These are phyloP conservation scores for Aegilops bicornis DNA, from an alignment of 176 grass and related monocot genomes.

Conservation along the genomic window DNA sequence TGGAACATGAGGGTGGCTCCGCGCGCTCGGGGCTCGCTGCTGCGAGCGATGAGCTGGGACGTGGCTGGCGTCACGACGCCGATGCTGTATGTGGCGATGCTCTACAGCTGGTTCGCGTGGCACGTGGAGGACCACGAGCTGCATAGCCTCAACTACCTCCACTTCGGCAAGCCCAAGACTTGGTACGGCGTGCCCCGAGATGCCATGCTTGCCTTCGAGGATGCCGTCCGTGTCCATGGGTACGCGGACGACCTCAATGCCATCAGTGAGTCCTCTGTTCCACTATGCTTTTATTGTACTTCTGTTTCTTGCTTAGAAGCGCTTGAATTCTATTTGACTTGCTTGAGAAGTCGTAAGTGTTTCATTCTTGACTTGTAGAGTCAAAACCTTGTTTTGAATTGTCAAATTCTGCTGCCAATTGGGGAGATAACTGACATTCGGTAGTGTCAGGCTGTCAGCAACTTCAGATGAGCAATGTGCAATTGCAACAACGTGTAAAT, in stretches of 20 bases:
- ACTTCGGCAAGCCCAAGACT: constrained; percentile 84
- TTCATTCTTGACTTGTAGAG: constrained; percentile 17
- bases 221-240: constrained; percentile 74
- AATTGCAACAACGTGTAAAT: constrained; percentile 7
- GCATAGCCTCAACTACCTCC: constrained; percentile 96
- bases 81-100: constrained; percentile 98
- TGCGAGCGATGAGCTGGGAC: constrained; percentile 84
- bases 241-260: constrained; percentile 93
- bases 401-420: constrained; percentile 13
- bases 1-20: constrained; percentile 98
- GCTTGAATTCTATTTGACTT: not conserved
- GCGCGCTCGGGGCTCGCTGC: constrained; percentile 68
- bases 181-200: constrained; percentile 98
- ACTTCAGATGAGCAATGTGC: constrained; percentile 23
- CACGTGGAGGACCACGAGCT: constrained; percentile 99
- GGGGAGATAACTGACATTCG: not conserved
- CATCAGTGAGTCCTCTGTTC: constrained; percentile 56
- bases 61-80: constrained; percentile 95
- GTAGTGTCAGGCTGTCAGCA: not conserved
- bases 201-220: constrained; percentile 89
- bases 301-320: constrained; percentile 28
- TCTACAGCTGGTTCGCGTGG: constrained; percentile 99
- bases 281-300: constrained; percentile 25
- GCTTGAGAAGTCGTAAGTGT: constrained; percentile 9
- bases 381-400: constrained; percentile 36